phyloP scores from a whole-genome alignment of 2,329 filamentous ascomycete genomes.

The Xylariaceae sp. region DNA sequence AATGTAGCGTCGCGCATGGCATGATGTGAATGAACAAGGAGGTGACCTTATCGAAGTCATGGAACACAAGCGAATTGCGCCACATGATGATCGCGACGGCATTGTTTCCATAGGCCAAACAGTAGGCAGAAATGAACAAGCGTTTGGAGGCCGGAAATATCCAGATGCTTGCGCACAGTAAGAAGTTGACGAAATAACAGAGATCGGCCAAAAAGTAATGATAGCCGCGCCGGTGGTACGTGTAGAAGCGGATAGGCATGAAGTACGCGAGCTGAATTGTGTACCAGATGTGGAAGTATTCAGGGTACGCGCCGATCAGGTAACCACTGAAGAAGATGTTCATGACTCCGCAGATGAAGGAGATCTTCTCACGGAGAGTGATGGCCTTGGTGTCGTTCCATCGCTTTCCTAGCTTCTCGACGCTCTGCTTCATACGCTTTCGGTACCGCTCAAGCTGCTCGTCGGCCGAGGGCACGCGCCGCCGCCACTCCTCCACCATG shows the following conservation, averaged over 20 bases:
- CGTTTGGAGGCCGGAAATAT: slow-evolving; percentile 85
- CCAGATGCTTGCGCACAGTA: slow-evolving; percentile 80
- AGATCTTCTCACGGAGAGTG: slow-evolving; percentile 85
- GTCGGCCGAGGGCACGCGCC: slow-evolving; percentile 77
- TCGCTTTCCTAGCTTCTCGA: slow-evolving; percentile 77
- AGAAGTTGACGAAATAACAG: slow-evolving; percentile 95
- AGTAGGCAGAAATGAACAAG: slow-evolving; percentile 87
- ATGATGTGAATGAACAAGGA: slow-evolving; percentile 99
- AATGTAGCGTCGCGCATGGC: slow-evolving; percentile 91
- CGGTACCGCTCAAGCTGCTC: slow-evolving; percentile 90
- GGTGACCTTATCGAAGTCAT: slow-evolving; percentile 96
- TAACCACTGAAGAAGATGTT: slow-evolving; percentile 98
- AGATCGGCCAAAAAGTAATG: slow-evolving; percentile 97
- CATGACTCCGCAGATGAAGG: slow-evolving; percentile 92
- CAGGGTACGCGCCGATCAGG: slow-evolving; percentile 76
- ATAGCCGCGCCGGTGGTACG: slow-evolving; percentile 85
- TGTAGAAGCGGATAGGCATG: slow-evolving; percentile 92
- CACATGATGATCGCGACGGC: slow-evolving; percentile 98
- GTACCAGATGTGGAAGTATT: slow-evolving; percentile 92
- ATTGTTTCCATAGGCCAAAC: slow-evolving; percentile 92
- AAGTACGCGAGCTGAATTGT: slow-evolving; percentile 83
- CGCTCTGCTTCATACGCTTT: slow-evolving; percentile 77
- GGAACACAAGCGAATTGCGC: slow-evolving; percentile 97
- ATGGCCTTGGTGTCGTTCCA: slow-evolving; percentile 91
- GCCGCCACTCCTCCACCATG: slow-evolving; percentile 89